Evolutionary conservation across 192 early-diverging fungal species (phyloP).

Genomic region (Pecoramyces ruminantium): DNA sequence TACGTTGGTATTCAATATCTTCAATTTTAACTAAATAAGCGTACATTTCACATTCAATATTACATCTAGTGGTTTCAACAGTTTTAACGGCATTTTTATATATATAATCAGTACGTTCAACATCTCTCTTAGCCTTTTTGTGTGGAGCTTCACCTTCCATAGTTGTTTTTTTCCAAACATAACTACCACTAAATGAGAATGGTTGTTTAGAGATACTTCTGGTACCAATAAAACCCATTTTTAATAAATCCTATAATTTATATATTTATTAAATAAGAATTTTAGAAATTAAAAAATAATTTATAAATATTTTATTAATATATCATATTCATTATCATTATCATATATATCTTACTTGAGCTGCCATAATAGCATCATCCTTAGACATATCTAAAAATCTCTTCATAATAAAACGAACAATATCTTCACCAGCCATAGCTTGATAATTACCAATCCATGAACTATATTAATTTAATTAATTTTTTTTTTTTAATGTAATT

Average conservation of each 20-base stretch:
- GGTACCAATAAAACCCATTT: not conserved
- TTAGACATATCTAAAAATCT: not conserved
- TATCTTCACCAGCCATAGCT: not conserved
- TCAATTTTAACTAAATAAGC: not conserved
- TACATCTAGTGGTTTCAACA: not conserved
- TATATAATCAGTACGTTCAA: not conserved
- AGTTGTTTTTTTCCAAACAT: not conserved
- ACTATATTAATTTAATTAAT: no score
- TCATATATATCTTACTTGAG: no score
- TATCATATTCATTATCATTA: no score
- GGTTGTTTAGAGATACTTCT: not conserved
- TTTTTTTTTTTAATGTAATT: no score
- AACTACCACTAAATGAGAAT: not conserved
- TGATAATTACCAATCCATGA: not conserved
- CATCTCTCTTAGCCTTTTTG: not conserved
- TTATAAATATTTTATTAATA: no score
- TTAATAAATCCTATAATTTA: not conserved
- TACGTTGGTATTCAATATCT: not conserved
- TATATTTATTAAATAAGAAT: no score
- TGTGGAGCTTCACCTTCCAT: not conserved
- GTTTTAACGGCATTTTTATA: not conserved
- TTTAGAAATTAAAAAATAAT: no score
- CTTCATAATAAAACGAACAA: not conserved
- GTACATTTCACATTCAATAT: not conserved
- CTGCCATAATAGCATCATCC: not conserved